Evolutionary conservation across 1,284 basidiomycete genomes (phyloP).

Genomic region (Apiotrichum akiyoshidainum): DNA sequence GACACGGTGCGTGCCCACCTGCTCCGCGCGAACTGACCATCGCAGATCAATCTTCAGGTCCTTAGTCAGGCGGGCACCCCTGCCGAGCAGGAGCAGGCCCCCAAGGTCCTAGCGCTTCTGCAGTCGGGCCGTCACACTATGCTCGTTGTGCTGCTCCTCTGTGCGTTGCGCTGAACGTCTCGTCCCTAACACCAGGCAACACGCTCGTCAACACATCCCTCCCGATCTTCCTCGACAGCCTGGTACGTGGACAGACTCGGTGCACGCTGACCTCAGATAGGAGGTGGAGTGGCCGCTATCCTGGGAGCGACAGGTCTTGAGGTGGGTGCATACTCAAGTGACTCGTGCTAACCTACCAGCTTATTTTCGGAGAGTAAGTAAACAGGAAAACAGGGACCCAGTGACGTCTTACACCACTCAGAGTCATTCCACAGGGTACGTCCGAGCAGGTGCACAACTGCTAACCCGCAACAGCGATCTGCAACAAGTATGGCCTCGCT

Average conservation of each 20-base stretch:
- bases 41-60: conserved; percentile 47
- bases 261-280: conserved; percentile 32
- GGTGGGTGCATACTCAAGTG: conserved; percentile 18
- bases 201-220: conserved; percentile 56
- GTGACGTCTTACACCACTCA: conserved; percentile 8
- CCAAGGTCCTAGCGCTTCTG: conserved; percentile 52
- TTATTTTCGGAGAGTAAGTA: conserved; percentile 26
- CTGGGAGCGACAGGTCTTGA: conserved; percentile 29
- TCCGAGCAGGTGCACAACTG: background rate
- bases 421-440: conserved; percentile 47
- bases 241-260: conserved; percentile 25
- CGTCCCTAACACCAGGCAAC: conserved; percentile 41
- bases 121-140: conserved; percentile 50
- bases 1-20: conserved; percentile 39
- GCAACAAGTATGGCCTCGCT: conserved; percentile 54
- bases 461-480: conserved; percentile 47
- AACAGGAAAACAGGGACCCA: background rate
- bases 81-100: conserved; percentile 49
- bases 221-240: conserved; percentile 52
- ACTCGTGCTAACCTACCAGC: conserved; percentile 14
- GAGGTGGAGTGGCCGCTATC: conserved; percentile 46
- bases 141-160: conserved; percentile 52
- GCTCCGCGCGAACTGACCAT: background rate
- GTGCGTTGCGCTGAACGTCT: conserved; percentile 21
- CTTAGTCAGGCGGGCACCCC: conserved; percentile 50